These are phyloP conservation scores for Tubosaeta sp. DNA, from an alignment of 768 basidiomycete species.

Conservation along the genomic window DNA sequence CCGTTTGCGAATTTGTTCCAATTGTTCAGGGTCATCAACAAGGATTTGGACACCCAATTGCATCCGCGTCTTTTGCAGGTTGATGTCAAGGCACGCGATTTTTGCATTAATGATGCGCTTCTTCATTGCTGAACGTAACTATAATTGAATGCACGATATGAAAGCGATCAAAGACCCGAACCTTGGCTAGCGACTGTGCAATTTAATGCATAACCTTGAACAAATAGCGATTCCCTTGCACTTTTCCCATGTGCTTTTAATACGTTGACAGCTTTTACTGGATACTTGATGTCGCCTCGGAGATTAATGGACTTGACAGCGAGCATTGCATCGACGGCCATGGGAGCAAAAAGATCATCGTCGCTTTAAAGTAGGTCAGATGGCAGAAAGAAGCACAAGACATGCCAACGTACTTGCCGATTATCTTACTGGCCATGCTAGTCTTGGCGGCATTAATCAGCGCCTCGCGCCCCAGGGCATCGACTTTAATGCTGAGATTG, in stretches of 20 bases:
- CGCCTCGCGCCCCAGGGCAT: constrained; percentile 85
- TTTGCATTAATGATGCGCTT: constrained; percentile 89
- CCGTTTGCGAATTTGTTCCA: constrained; percentile 95
- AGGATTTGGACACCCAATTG: constrained; percentile 96
- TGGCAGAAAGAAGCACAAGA: not conserved
- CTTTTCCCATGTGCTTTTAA: constrained; percentile 97
- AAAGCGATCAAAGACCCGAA: constrained; percentile 32
- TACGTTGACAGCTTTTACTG: constrained; percentile 98
- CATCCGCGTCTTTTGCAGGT: constrained; percentile 95
- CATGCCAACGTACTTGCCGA: constrained; percentile 74
- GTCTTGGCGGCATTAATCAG: constrained; percentile 97
- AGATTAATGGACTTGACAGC: constrained; percentile 93
- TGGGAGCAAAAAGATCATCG: constrained; percentile 95
- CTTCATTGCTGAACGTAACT: constrained; percentile 77
- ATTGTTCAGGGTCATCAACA: constrained; percentile 92
- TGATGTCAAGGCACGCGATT: constrained; percentile 98
- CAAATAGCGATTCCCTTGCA: constrained; percentile 90
- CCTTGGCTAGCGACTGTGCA: constrained; percentile 99
- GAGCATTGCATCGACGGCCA: constrained; percentile 99
- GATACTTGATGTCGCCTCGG: constrained; percentile 96
- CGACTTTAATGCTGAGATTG: constrained; percentile 92
- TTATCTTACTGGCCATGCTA: constrained; percentile 98
- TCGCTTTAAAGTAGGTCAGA: constrained; percentile 52
- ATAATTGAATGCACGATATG: constrained; percentile 2
- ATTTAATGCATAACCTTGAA: constrained; percentile 96